phyloP scores from a whole-genome alignment of 1,139 yeast genomes.

The Casaregolazyma suthepensis region DNA sequence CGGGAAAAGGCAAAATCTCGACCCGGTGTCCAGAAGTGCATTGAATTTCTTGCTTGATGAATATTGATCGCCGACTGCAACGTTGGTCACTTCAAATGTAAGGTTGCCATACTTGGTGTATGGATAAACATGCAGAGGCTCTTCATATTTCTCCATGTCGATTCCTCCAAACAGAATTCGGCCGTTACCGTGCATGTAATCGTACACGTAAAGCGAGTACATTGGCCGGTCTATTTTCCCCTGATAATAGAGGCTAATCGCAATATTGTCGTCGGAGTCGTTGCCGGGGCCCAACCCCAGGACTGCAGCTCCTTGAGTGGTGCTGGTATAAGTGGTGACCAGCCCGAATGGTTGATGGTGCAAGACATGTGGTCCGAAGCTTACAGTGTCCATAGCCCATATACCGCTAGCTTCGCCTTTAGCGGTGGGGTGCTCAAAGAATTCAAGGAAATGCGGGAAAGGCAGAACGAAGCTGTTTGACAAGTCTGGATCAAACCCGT shows the following conservation, averaged over 20 bases:
- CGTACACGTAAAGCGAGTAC: constrained; percentile 50
- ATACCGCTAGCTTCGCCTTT: constrained; percentile 34
- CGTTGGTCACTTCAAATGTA: constrained; percentile 14
- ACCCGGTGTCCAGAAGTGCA: constrained; percentile 56
- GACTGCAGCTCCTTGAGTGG: constrained; percentile 36
- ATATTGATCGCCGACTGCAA: constrained; percentile 13
- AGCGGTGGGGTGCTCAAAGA: not conserved
- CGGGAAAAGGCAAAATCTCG: constrained; percentile 56
- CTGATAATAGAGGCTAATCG: constrained; percentile 18
- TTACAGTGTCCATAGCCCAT: constrained; percentile 44
- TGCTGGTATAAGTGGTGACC: constrained; percentile 37
- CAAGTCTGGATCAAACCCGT: not conserved
- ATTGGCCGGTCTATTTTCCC: constrained; percentile 39
- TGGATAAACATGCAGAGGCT: constrained; percentile 36
- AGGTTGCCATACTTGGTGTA: constrained; percentile 14
- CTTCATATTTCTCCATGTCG: constrained; percentile 49
- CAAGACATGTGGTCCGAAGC: constrained; percentile 35
- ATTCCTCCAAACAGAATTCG: constrained; percentile 56
- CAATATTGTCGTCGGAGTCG: constrained; percentile 19
- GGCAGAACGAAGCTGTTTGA: not conserved
- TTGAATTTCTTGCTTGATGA: constrained; percentile 2
- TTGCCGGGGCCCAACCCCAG: constrained; percentile 42
- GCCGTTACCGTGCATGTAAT: constrained; percentile 39
- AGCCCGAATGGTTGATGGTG: constrained; percentile 41
- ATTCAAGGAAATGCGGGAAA: not conserved